These are phyloP conservation scores for Arachis stenosperma DNA, from an alignment of 306 rosid genomes.

Conservation along the genomic window DNA sequence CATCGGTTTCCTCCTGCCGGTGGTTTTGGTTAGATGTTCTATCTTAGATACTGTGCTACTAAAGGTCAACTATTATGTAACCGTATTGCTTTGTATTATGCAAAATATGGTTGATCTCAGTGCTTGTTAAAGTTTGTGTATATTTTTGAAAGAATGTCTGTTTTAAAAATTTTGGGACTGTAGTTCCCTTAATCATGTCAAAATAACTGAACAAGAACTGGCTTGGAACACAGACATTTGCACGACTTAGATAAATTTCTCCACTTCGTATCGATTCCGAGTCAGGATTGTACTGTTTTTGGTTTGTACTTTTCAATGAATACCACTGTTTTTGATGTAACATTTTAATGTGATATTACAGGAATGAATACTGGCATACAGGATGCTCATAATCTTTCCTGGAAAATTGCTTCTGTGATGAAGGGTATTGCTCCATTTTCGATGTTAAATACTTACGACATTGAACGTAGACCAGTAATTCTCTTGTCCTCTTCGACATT, in stretches of 20 bases:
- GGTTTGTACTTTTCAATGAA: slow-evolving; percentile 8
- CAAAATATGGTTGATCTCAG: slow-evolving; percentile 17
- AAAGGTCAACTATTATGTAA: slow-evolving; percentile 21
- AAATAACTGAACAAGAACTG: slow-evolving; percentile 29
- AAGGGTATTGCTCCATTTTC: slow-evolving; percentile 82
- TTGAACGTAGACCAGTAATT: slow-evolving; percentile 84
- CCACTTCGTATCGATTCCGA: slow-evolving; percentile 9
- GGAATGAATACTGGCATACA: slow-evolving; percentile 99
- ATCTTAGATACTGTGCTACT: slow-evolving; percentile 29
- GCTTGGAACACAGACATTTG: neutral
- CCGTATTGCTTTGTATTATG: slow-evolving; percentile 12
- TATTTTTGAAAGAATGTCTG: neutral
- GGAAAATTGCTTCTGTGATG: slow-evolving; percentile 87
- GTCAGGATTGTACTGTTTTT: neutral
- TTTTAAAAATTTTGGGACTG: slow-evolving; percentile 1
- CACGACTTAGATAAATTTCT: neutral
- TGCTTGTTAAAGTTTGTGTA: neutral
- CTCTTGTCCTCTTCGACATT: slow-evolving; percentile 38
- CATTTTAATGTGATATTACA: slow-evolving; percentile 45
- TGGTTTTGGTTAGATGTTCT: slow-evolving; percentile 83
- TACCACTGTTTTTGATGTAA: slow-evolving; percentile 20
- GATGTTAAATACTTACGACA: slow-evolving; percentile 73
- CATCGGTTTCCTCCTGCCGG: slow-evolving; percentile 99
- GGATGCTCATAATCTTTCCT: slow-evolving; percentile 96
- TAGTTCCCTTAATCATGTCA: slow-evolving; percentile 8